These are phyloP conservation scores for Lactarius quietus DNA, from an alignment of 768 basidiomycete genomes.

Conservation along the genomic window DNA sequence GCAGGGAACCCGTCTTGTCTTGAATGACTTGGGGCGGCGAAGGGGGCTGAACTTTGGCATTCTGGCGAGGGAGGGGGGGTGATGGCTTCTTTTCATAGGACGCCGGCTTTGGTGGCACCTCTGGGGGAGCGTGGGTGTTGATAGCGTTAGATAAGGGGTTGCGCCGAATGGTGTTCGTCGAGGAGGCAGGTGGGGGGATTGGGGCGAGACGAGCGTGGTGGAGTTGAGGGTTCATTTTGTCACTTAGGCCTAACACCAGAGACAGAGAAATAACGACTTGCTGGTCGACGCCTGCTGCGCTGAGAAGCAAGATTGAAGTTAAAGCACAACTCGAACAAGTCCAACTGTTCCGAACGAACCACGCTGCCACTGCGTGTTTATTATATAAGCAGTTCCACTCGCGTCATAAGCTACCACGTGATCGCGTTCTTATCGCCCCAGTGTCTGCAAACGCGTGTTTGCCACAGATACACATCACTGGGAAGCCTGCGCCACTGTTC, in stretches of 20 bases:
- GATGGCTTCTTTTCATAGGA: conserved; percentile 33
- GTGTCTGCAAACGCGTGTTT: too few species aligned
- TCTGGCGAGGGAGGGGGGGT: conserved; percentile 76
- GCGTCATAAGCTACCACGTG: not conserved
- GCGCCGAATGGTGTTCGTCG: conserved; percentile 19
- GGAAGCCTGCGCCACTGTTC: not conserved
- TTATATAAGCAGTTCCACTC: not conserved
- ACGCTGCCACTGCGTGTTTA: conserved; percentile 9
- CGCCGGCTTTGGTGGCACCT: conserved; percentile 15
- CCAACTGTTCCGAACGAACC: not conserved
- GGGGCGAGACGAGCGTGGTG: conserved; percentile 16
- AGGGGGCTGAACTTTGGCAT: conserved; percentile 75
- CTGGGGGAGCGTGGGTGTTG: conserved; percentile 20
- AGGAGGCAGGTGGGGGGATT: conserved; percentile 24
- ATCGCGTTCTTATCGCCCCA: not conserved
- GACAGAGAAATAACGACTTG: conserved; percentile 7
- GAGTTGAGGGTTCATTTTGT: conserved; percentile 24
- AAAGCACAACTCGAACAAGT: conserved; percentile 1
- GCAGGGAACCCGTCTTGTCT: conserved; percentile 54
- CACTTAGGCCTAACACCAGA: conserved; percentile 27
- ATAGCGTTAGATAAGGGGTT: conserved; percentile 26
- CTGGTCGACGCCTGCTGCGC: conserved; percentile 4
- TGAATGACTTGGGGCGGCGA: conserved; percentile 75
- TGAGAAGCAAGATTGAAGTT: not conserved
- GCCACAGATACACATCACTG: too few species aligned